A percentile compares a stretch with the other conserved stretches of the same genome.
Evolutionary conservation across 805 yeast species (phyloP).

Genomic region (Sporopachydermia lactativora): DNA sequence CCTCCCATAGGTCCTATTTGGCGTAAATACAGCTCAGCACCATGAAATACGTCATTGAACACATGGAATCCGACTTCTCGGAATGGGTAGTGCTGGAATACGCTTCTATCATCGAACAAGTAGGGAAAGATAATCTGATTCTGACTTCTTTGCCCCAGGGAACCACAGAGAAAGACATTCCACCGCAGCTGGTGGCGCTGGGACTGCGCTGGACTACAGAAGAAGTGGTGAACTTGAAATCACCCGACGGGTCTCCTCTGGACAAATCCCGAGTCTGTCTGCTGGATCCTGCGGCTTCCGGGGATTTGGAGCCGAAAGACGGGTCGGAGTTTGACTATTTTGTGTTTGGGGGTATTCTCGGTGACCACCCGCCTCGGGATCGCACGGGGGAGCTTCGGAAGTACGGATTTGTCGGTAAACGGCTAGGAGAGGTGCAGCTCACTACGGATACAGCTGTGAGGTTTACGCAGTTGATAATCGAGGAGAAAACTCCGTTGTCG

Average conservation of each 20-base stretch:
- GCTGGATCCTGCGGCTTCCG: slow-evolving; percentile 76
- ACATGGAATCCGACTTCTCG: slow-evolving; percentile 94
- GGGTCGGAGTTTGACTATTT: slow-evolving; percentile 60
- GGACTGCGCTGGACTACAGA: slow-evolving; percentile 74
- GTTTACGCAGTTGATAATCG: slow-evolving; percentile 72
- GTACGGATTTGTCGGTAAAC: slow-evolving; percentile 76
- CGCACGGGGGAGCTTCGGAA: slow-evolving; percentile 85
- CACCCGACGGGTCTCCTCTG: slow-evolving; percentile 20
- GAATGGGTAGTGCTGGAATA: slow-evolving; percentile 92
- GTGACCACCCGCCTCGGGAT: slow-evolving; percentile 79
- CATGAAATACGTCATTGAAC: slow-evolving; percentile 91
- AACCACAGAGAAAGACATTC: slow-evolving; percentile 50
- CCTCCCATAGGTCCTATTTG: too few species aligned
- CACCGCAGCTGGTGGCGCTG: slow-evolving; percentile 38
- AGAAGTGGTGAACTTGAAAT: slow-evolving; percentile 36
- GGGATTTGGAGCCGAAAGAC: slow-evolving; percentile 65
- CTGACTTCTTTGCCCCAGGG: slow-evolving; percentile 61
- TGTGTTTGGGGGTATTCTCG: slow-evolving; percentile 92
- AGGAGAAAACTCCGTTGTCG: slow-evolving; percentile 28
- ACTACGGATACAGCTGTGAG: slow-evolving; percentile 96
- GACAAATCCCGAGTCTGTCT: slow-evolving; percentile 49
- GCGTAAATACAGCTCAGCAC: too few species aligned
- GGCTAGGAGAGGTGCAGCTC: slow-evolving; percentile 85
- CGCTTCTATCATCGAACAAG: slow-evolving; percentile 65
- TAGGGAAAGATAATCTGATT: slow-evolving; percentile 62